Evolutionary conservation across 768 basidiomycete species (phyloP), one percentile per base, ranked within the genome.

Genomic region (Scleroderma citrinum): DNA sequence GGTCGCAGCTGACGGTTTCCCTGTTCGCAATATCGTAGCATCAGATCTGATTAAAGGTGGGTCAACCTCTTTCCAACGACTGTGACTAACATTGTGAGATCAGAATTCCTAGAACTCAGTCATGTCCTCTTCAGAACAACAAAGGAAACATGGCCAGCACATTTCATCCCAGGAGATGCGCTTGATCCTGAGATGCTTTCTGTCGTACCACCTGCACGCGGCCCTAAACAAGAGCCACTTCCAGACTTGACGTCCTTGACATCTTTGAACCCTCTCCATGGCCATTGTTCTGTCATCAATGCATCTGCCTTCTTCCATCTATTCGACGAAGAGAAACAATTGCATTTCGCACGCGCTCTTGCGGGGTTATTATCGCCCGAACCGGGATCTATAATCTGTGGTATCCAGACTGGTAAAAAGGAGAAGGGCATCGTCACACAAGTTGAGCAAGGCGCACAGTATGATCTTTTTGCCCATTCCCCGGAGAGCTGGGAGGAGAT

Each of bases 91-190:
- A 8, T 19, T 10, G 10, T n/a, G 8, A 38, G 4, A 21, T 77
- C 50, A 81, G 81, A 64, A 5, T 82, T 77, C 54, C 82, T 78
- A 80, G 67, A 77, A 5, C 65, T 74, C 3, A 82, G 82, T 1
- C 80, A 83, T 56, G 69, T 77, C 31, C 64, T 85, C 13, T 86
- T 82, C 68, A 73, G 60, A 44, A 71, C 75, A 2, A 76, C 74
- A 0, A 71, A 74, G 0, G 70, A 73, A 30, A 68, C 72, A 0
- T 83, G 78, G 61, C 76, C 77, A 1, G 76, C 71, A 0, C 61
- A 68, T 0, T 83, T 83, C 58, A 47, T 83, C 17, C 58, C 69
- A 5, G 82, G 81, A 2, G 75, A 84, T 54, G 69, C 65, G 0
- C 75, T 83, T 44, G 72, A 81, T 49, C 59, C 70, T 7, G 52